Evolutionary conservation across 1,284 basidiomycete species (phyloP), one percentile per base, ranked within the genome.

Genomic region (Rhodofomes roseus): DNA sequence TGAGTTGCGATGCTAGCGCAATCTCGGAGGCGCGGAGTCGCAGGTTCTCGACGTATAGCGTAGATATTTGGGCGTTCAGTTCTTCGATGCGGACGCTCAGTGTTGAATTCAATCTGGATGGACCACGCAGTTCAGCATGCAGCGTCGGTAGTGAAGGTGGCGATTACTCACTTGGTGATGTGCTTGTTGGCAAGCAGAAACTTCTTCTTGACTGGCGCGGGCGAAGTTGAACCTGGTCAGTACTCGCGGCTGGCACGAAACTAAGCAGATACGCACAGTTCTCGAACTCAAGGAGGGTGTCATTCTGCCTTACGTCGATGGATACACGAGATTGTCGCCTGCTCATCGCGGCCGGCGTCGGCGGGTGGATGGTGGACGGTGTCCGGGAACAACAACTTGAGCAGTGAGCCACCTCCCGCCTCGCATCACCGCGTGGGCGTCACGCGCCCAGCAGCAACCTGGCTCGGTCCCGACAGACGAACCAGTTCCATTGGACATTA

Each of bases 181-280:
- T 92, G 90, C 74, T 92, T 93, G 77, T 93, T 93, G 60, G 90
- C 90, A 58, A 92, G 85, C 25, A 93, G 80, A 68, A 92, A 93
- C 76, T 91, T 92, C 85, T 90, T 92, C 85, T 92, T 93, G 79
- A 92, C 90, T 93, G 71, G 59, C 54, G 56, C 55, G 64, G 46
- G 60, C 61, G 61, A 59, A 50, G 54, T 63, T 65, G 56, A 66
- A 61, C 51, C 44, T 55, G 52, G 43, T 53, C 56, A 31, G 54
- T 48, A 22, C 46, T 46, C 12, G 46, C 46, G 46, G 46, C 25
- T 48, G 46, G 46, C 23, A 48, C 40, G 56, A 57, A 48, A 41
- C 48, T 31, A 55, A 51, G 41, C 31, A 55, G 52, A 34, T 22
- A 81, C 90, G 68, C 71, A 92, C 90, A 92, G 69, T 82, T 89